Evolutionary conservation across 2,329 filamentous ascomycete species (phyloP).

Genomic region (Pestalotiopsis sp.): DNA sequence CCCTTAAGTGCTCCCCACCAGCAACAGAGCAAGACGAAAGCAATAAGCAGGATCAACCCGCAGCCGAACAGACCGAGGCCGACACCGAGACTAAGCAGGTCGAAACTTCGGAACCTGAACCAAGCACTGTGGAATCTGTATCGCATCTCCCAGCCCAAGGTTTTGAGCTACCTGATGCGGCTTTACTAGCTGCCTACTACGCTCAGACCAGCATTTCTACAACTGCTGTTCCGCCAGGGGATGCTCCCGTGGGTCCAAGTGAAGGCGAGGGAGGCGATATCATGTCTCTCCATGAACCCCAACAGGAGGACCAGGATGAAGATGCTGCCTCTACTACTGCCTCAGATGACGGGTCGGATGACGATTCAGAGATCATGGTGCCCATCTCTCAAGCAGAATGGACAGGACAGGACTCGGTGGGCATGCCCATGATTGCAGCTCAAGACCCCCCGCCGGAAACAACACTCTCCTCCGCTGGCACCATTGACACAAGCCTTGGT

Average conservation of each 20-base stretch:
- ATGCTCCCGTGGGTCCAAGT: too few species aligned
- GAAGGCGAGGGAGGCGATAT: too few species aligned
- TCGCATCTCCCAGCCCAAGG: background rate
- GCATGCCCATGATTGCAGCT: constrained; percentile 3
- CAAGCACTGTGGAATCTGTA: background rate
- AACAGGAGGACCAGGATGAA: background rate
- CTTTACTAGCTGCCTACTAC: too few species aligned
- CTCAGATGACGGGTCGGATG: constrained; percentile 12
- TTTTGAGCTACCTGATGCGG: background rate
- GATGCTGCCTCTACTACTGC: constrained; percentile 3
- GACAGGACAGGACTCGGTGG: constrained; percentile 9
- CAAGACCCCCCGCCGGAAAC: constrained; percentile 2
- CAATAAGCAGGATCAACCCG: too few species aligned
- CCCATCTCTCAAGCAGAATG: constrained; percentile 20
- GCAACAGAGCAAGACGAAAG: background rate
- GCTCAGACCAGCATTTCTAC: too few species aligned
- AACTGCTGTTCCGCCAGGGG: too few species aligned
- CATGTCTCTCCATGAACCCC: background rate
- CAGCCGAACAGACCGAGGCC: too few species aligned
- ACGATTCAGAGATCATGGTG: constrained; percentile 14
- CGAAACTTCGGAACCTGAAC: background rate
- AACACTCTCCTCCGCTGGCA: constrained; percentile 7
- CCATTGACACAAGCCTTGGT: background rate
- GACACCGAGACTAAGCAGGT: too few species aligned
- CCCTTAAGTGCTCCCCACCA: background rate